These are phyloP conservation scores for Adansonia gregorii DNA, from an alignment of 441 rosid genomes.

Conservation along the genomic window DNA sequence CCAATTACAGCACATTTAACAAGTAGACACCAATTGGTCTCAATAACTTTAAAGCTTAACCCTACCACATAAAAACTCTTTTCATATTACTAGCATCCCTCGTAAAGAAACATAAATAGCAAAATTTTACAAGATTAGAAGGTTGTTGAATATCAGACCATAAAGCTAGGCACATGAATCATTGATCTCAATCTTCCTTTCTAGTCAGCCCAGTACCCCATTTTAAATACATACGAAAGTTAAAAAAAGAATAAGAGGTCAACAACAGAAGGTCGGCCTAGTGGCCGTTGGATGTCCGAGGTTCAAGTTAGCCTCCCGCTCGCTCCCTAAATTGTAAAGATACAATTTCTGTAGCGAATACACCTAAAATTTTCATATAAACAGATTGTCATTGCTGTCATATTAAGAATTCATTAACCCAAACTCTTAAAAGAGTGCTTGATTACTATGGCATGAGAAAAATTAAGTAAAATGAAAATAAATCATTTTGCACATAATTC, in stretches of 20 bases:
- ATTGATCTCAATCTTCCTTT: slow-evolving; percentile 16
- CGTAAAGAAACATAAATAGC: slow-evolving; percentile 3
- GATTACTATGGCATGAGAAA: background rate
- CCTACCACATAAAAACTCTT: slow-evolving; percentile 3
- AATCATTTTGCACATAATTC: background rate
- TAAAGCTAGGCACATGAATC: slow-evolving; percentile 13
- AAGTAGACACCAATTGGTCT: slow-evolving; percentile 14
- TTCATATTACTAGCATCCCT: background rate
- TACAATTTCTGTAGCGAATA: background rate
- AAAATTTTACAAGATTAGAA: background rate
- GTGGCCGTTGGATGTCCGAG: background rate
- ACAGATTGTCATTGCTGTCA: background rate
- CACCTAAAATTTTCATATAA: background rate
- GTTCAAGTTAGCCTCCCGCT: background rate
- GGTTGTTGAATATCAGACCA: background rate
- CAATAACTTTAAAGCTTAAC: slow-evolving; percentile 16
- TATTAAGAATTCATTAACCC: slow-evolving; percentile 20
- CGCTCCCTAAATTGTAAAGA: background rate
- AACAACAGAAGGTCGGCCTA: background rate
- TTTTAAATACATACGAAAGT: slow-evolving; percentile 2
- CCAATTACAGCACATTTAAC: slow-evolving; percentile 29
- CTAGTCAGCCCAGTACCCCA: background rate
- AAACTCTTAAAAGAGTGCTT: background rate
- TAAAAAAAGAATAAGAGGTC: background rate
- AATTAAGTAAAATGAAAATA: background rate